Percentiles rank a stretch among this genome's conserved stretches.
These are phyloP conservation scores for Phaeolepiota aurea DNA, from an alignment of 768 basidiomycete genomes.

Conservation along the genomic window DNA sequence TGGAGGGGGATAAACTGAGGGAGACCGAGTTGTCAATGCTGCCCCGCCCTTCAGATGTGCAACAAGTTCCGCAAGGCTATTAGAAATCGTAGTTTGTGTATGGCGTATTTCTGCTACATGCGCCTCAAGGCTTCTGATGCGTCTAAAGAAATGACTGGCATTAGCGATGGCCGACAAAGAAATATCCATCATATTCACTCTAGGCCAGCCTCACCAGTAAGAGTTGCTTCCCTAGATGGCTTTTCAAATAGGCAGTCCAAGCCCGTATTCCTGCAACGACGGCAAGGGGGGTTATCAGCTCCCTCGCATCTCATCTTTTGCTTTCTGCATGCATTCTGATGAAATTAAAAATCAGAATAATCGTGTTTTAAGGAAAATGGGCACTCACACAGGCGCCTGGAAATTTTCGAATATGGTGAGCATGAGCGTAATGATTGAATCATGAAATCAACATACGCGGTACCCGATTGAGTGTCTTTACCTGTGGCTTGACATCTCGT, in stretches of 20 bases:
- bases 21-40: constrained; percentile 49
- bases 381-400: constrained; percentile 73
- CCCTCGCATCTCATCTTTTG: constrained; percentile 98
- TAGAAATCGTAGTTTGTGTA: constrained; percentile 69
- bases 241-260: constrained; percentile 95
- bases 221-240: constrained; percentile 77
- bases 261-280: constrained; percentile 82
- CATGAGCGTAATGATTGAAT: constrained; percentile 9
- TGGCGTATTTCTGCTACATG: constrained; percentile 80
- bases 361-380: not conserved
- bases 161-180: constrained; percentile 6
- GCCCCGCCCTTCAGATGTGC: constrained; percentile 62
- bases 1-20: constrained; percentile 49
- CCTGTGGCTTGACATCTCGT: constrained; percentile 62
- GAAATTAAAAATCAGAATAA: constrained; percentile 10
- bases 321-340: constrained; percentile 87
- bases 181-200: constrained; percentile 50
- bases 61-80: constrained; percentile 72
- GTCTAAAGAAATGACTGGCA: constrained; percentile 37
- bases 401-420: constrained; percentile 10
- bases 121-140: constrained; percentile 81
- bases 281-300: constrained; percentile 95
- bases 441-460: constrained; percentile 54
- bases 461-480: constrained; percentile 77
- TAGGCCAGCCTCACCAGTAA: constrained; percentile 82